Base-by-base conservation (phyloP, 2,329 filamentous ascomycete species). In the Alternaria brassicicola region DNA sequence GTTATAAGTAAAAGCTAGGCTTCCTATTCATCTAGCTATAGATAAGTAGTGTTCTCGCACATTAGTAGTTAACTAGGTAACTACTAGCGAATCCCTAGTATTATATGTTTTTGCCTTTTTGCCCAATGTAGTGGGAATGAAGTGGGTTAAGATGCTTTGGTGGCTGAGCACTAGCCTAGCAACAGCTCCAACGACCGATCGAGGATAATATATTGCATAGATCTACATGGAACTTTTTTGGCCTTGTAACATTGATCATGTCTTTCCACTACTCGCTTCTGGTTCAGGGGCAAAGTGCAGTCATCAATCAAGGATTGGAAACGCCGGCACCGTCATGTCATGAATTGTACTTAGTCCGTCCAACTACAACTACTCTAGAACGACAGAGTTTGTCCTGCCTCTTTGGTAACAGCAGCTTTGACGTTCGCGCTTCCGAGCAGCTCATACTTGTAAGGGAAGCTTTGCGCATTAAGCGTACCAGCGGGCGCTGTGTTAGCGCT, bases 401-500 rank as follows among this genome's bases (percentile, higher is more conserved):
- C 74, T 53, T 71, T 69, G 13, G 68, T 66, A 50, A 85, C 79
- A 17, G 78, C 74, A 42, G 68, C 73, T 73, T 82, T 79, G 53
- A 85, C 81, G 46, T 76, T 81, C 30, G 61, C 74, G 3, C 81
- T 80, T 2, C 83, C 84, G 47, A 86, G 72, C n/a, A 83, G 77
- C 31, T 70, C 72, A 73, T 86, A 86, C 33, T 71, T 66, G 66
- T 88, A 86, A 1, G 82, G 81, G 21, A 84, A 64, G 30, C 52
- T 61, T n/a, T 47, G 78, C 26, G 76, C 76, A 47, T 70, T 81
- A 51, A 87, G 74, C 23, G 79, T 83, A 15, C 85, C 85, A 36
- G 71, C 65, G 3, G 79, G 77, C 2, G 83, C 85, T 17, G 78
- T 73, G 72, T 85, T 85, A 30, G 65, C 64, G 33, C 76, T 81